Evolutionary conservation across 2,329 filamentous ascomycete genomes (phyloP), one percentile per base, ranked within the genome.

Genomic region (Daldinia eschscholtzii): DNA sequence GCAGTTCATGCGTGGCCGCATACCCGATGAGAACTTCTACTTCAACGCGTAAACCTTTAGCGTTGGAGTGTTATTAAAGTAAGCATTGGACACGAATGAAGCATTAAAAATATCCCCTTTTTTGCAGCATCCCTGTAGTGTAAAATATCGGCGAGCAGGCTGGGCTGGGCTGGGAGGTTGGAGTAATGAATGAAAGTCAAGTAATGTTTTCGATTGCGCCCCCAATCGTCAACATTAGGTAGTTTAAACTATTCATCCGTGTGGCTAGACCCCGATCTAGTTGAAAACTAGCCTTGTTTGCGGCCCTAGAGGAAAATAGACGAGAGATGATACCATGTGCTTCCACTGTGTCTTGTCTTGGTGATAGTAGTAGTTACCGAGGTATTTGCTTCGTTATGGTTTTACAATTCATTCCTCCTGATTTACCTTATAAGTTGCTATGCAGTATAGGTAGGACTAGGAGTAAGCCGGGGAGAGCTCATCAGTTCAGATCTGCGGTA

Each of bases 21-120:
- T 92, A 67, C 88, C 91, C 61, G 94, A 98, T 79, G 96, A 98
- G 92, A 95, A 94, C 84, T 96, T 91, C 84, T 98, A 97, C 86
- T 97, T 93, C 84, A 92, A 83, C 77, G 37, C 67, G 48, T 83
- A 82, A 83, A 74, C 66, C 41, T 57, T n/a, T 15, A 13, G n/a
- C 9, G 23, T 57, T 18, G 44, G 35, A 9, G 46, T 48, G 23
- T 48, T 23, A 23, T 1, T 23, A 23, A 23, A 33, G 26, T 52
- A 33, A 33, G 52, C 30, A 30, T 23, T 30, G 35, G 52, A 35
- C 35, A 10, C 39, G 33, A 65, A 37, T 35, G 57, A n/a, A 20
- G 60, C 61, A 64, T 66, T 6, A 68, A 63, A 56, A 30, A 52
- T 52, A 52, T 52, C 46, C 46, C 46, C 46, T 52, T 52, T 52